These are phyloP conservation scores for Fusarium nisikadoi DNA, from an alignment of 2,329 filamentous ascomycete species.

Conservation along the genomic window DNA sequence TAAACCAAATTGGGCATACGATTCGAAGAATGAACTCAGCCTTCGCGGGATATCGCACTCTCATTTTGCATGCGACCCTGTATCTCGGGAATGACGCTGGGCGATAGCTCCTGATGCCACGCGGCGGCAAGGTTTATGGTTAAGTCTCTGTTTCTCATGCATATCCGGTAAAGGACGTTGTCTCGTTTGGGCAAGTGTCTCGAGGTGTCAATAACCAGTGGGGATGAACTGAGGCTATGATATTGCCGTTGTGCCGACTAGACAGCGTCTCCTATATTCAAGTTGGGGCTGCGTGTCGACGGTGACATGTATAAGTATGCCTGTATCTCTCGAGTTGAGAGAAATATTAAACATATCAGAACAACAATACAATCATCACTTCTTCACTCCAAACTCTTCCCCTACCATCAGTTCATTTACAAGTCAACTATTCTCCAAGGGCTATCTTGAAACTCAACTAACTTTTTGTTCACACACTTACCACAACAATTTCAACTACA, in stretches of 20 bases:
- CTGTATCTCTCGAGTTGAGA: neutral
- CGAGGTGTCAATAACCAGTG: constrained; percentile 5
- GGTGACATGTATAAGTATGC: constrained; percentile 26
- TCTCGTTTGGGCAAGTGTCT: constrained; percentile 6
- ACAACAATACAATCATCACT: neutral
- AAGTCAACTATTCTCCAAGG: neutral
- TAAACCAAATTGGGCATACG: constrained; percentile 21
- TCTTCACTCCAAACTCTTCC: neutral
- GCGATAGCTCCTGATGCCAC: neutral
- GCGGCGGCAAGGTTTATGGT: neutral
- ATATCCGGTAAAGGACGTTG: neutral
- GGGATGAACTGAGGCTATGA: constrained; percentile 11
- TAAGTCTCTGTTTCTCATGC: neutral
- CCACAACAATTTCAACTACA: neutral
- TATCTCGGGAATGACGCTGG: neutral
- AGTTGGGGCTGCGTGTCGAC: neutral
- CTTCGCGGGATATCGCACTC: neutral
- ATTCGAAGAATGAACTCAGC: constrained; percentile 22
- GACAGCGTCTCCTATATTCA: neutral
- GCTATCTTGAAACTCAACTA: neutral
- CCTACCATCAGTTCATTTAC: neutral
- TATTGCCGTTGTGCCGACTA: constrained; percentile 16
- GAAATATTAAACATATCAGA: neutral
- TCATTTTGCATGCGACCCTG: neutral
- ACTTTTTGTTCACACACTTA: neutral